Conservation (phyloP, 306 rosid species). For the Lablab purpureus region DNA sequence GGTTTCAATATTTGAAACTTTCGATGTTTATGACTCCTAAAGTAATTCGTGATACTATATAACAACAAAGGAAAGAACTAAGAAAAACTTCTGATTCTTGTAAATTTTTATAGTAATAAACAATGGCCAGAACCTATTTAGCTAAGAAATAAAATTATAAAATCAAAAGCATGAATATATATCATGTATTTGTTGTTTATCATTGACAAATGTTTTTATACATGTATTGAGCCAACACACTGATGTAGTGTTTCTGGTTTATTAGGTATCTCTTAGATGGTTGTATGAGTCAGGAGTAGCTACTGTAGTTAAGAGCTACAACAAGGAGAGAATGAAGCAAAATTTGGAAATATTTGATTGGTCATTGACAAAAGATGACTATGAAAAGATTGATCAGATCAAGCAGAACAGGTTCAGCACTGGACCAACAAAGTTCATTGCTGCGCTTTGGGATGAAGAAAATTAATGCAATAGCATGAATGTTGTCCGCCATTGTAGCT, state of each 20-base stretch:
- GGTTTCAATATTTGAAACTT: background rate
- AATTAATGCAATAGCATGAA: background rate
- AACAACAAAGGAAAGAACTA: too few relatives aligned
- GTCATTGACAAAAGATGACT: slow-evolving; percentile 54
- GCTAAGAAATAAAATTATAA: too few relatives aligned
- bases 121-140: background rate
- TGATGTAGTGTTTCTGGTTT: background rate
- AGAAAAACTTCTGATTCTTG: background rate
- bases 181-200: background rate
- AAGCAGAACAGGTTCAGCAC: slow-evolving; percentile 1
- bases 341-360: slow-evolving; percentile 63
- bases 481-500: background rate
- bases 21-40: background rate
- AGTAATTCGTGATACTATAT: background rate
- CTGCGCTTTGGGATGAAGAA: slow-evolving; percentile 42
- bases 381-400: slow-evolving; percentile 47
- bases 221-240: background rate
- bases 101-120: background rate
- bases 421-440: slow-evolving; percentile 15
- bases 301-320: slow-evolving; percentile 59
- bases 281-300: slow-evolving; percentile 54
- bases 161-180: background rate
- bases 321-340: slow-evolving; percentile 60
- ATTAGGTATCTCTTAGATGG: slow-evolving; percentile 61
- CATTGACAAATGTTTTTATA: background rate